Percentiles rank a stretch among this genome's conserved stretches.
Evolutionary conservation across 176 grass and related monocot genomes (phyloP).

Genomic region (Bothriochloa decipiens): DNA sequence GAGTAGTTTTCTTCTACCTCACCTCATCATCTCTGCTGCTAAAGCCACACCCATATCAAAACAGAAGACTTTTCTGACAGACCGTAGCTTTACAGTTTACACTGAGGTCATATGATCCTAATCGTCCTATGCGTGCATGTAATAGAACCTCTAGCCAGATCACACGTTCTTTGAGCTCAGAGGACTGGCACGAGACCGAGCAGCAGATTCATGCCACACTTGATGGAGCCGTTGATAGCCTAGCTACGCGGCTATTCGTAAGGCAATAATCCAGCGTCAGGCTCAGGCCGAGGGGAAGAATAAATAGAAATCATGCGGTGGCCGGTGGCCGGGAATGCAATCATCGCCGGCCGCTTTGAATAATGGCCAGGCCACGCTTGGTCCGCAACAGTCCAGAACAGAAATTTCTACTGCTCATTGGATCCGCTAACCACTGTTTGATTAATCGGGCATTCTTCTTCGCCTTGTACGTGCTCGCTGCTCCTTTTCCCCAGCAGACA

Average conservation of each 20-base stretch:
- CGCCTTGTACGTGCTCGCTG: neutral
- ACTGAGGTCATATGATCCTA: neutral
- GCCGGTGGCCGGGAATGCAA: neutral
- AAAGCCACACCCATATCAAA: neutral
- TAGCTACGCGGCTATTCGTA: slow-evolving; percentile 17
- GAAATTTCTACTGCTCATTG: slow-evolving; percentile 41
- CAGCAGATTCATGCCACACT: neutral
- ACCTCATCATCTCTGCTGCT: neutral
- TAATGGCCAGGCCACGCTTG: slow-evolving; percentile 39
- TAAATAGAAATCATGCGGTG: neutral
- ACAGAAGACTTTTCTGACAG: neutral
- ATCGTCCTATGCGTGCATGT: neutral
- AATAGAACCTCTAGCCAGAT: neutral
- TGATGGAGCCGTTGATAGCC: slow-evolving; percentile 43
- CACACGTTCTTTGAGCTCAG: neutral
- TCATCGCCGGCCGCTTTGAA: slow-evolving; percentile 42
- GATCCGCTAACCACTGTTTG: slow-evolving; percentile 2
- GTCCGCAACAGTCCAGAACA: slow-evolving; percentile 44
- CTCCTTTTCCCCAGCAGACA: slow-evolving; percentile 17
- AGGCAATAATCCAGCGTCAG: slow-evolving; percentile 11
- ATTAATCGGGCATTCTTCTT: too few relatives aligned
- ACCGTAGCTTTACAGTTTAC: slow-evolving; percentile 16
- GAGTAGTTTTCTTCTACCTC: neutral
- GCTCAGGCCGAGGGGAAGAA: neutral
- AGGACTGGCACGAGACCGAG: neutral